Base-by-base conservation (phyloP, 441 rosid species). In the Euphorbia celastroides region DNA sequence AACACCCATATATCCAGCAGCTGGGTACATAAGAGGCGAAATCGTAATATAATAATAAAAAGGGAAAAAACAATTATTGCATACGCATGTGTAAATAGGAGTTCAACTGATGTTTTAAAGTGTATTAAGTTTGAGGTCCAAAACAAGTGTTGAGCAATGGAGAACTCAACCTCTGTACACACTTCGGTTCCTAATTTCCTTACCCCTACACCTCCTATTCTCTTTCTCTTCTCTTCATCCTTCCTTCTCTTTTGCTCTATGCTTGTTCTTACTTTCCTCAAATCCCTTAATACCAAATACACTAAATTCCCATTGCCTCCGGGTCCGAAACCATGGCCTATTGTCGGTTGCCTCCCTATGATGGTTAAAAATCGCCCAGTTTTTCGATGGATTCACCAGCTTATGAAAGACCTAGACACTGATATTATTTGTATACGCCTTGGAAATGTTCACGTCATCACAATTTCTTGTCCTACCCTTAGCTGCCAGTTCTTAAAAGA, bases 351-450 rank as follows among this genome's bases (percentile, higher is more conserved):
- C 74, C 36, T 84, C 0, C 88, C 81, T 0, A 55, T 62, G 17
- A 70, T 87, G 78, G 64, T 80, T 2, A 36, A 25, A 12, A 70
- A 64, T 54, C 81, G 72, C 63, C 93, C 88, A 0, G 52, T 32
- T 0, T 79, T 75, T 69, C 72, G 75, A 56, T 85, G 93, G 90
- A 72, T 88, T 2, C 86, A 82, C 51, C 5, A 60, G 17, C 65
- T 76, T 64, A 84, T 84, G 90, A 75, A 83, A 17, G 74, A 82
- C 60, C 65, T 67, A 57, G 72, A 78, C 71, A n/a, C n/a, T n/a
- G n/a, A n/a, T n/a, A n/a, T n/a, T n/a, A n/a, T n/a, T n/a, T n/a
- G n/a, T n/a, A n/a, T n/a, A n/a, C n/a, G n/a, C 6, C 52, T 46
- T 4, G 52, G 52, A 46, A 12, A 46, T 46, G 52, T 46, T 46